Evolutionary conservation across 495 filamentous ascomycete species (phyloP), one percentile per base, ranked within the genome.

Genomic region (Pyrenula aspistea): DNA sequence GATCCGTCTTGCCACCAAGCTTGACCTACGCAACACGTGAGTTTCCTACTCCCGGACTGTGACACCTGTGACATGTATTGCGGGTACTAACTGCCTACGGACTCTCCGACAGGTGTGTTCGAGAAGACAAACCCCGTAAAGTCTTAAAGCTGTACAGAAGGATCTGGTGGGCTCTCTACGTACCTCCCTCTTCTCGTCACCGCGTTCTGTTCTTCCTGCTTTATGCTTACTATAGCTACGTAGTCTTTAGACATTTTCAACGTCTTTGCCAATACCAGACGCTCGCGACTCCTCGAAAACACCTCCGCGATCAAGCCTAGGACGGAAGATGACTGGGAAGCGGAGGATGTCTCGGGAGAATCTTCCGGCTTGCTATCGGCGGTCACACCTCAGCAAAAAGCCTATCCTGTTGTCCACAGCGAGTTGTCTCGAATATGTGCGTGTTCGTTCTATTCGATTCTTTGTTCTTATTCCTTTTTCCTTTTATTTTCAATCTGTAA

Each of bases 261-360:
- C 56, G 56, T 55, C 52, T 58, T 58, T 58, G 24, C 54, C 51
- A 58, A 58, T 58, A 54, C 56, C 56, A 58, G 56, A 58, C 56
- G 56, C 52, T 49, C 53, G 31, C 56, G 56, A 58, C 52, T 58
- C 36, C 52, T 58, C 25, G 52, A 54, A 58, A 49, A 58, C 25
- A 58, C 53, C 50, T 55, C 56, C 51, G 52, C 52, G 51, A 58
- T 58, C 56, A 56, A 58, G 56, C 52, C 53, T 25, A 58, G 56
- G 52, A 58, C 56, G 52, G 56, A 58, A 56, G 56, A 58, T 58
- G 56, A 58, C 56, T 58, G 2, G 53, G 56, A 58, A 54, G 56
- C 53, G 51, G 56, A 58, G 52, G 52, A 58, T 58, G 53, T 55
- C 31, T 54, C 50, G 24, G 52, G 51, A 54, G 50, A 20, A 55